Percentiles rank a stretch among this genome's conserved stretches.
These are phyloP conservation scores for Suillus discolor DNA, from an alignment of 768 basidiomycete species.

Conservation along the genomic window DNA sequence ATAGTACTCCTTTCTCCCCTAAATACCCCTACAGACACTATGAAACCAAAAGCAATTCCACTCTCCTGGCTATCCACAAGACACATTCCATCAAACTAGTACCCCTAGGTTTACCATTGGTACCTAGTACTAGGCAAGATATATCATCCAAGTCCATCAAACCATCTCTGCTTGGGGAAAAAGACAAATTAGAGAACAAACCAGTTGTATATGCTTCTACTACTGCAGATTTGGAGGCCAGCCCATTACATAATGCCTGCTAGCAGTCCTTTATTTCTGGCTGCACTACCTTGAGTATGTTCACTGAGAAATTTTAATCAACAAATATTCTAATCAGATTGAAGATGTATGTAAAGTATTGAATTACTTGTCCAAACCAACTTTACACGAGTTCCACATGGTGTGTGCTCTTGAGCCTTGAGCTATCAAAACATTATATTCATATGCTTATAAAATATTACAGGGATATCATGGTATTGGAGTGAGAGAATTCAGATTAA, in stretches of 20 bases:
- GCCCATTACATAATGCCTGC: not conserved
- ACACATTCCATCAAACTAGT: no score
- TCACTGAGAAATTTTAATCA: not conserved
- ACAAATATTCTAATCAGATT: not conserved
- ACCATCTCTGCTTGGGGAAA: no score
- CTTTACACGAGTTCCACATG: not conserved
- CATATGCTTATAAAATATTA: not conserved
- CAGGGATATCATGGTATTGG: not conserved
- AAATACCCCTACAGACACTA: slow-evolving; percentile 18
- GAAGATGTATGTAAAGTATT: not conserved
- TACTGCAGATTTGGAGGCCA: no score
- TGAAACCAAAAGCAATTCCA: no score
- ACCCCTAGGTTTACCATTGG: no score
- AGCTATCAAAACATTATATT: not conserved
- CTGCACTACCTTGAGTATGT: not conserved
- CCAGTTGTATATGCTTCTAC: no score
- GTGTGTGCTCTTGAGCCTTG: not conserved
- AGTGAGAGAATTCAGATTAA: not conserved
- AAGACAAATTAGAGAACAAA: no score
- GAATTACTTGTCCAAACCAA: not conserved
- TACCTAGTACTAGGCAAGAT: no score
- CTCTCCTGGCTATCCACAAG: no score
- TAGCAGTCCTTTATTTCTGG: not conserved
- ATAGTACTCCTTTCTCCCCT: slow-evolving; percentile 22
- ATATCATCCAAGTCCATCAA: no score